These are phyloP conservation scores for Grosmannia serpens DNA, from an alignment of 2,329 filamentous ascomycete genomes.

Conservation along the genomic window DNA sequence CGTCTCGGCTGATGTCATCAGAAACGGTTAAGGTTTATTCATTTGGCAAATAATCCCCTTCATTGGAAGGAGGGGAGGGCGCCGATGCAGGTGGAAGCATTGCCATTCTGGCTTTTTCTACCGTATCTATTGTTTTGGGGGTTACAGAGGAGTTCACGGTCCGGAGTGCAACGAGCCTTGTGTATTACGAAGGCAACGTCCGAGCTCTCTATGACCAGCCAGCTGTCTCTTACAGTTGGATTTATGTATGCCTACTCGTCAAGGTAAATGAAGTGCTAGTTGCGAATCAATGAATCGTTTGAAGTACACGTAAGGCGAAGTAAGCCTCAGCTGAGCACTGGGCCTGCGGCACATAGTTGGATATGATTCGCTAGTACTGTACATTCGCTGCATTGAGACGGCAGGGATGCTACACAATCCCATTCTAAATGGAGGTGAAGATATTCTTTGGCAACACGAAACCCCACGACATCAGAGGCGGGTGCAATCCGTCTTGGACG, in stretches of 20 bases:
- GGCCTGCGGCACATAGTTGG: too few species aligned
- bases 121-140: neutral
- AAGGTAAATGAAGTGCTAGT: neutral
- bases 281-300: too few species aligned
- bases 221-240: neutral
- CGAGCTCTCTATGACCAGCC: neutral
- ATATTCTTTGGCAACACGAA: neutral
- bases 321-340: too few species aligned
- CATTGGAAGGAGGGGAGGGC: neutral
- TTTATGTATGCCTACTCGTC: neutral
- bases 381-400: neutral
- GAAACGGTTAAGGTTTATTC: neutral
- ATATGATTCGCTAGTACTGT: neutral
- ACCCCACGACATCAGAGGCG: too few species aligned
- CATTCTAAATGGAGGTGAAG: neutral
- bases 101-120: neutral
- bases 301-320: too few species aligned
- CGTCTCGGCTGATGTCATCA: too few species aligned
- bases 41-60: neutral
- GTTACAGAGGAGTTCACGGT: neutral
- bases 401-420: neutral
- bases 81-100: neutral
- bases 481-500: too few species aligned
- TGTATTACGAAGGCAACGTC: neutral
- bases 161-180: neutral